Conservation (phyloP, 306 rosid species). For the Corylus americana region DNA sequence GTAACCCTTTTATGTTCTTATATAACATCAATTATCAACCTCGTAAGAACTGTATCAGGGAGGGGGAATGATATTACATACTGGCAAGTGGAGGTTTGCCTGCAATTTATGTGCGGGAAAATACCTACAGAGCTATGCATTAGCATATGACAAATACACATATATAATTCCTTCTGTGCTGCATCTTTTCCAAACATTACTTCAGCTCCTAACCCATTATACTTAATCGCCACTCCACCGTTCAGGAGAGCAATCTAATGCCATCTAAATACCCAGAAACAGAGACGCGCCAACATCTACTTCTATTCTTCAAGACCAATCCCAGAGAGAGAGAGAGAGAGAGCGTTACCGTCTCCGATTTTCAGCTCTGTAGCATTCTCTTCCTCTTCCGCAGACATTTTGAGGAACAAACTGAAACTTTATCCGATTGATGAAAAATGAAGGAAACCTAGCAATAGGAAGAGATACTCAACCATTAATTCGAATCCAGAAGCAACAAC, state of each 20-base stretch:
- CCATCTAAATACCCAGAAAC: not conserved
- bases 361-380: constrained; percentile 96
- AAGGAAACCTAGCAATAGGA: not conserved
- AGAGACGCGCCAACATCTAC: not conserved
- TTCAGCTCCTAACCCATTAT: not conserved
- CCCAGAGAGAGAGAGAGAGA: not conserved
- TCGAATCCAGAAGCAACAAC: not conserved
- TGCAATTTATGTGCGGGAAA: not conserved
- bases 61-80: not conserved
- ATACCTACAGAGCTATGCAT: not conserved
- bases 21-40: too few relatives aligned
- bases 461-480: not conserved
- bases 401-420: constrained; percentile 9
- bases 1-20: not conserved
- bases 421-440: not conserved
- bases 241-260: not conserved
- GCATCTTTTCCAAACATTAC: not conserved
- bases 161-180: not conserved
- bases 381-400: constrained; percentile 93
- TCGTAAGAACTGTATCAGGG: too few relatives aligned
- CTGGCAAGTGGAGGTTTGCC: not conserved
- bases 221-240: not conserved
- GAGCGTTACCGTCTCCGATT: constrained; percentile 78
- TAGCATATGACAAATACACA: not conserved
- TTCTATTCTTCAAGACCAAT: not conserved